These are phyloP conservation scores for Craspedostauros australis DNA, from an alignment of 108 stramenopile genomes.

Conservation along the genomic window DNA sequence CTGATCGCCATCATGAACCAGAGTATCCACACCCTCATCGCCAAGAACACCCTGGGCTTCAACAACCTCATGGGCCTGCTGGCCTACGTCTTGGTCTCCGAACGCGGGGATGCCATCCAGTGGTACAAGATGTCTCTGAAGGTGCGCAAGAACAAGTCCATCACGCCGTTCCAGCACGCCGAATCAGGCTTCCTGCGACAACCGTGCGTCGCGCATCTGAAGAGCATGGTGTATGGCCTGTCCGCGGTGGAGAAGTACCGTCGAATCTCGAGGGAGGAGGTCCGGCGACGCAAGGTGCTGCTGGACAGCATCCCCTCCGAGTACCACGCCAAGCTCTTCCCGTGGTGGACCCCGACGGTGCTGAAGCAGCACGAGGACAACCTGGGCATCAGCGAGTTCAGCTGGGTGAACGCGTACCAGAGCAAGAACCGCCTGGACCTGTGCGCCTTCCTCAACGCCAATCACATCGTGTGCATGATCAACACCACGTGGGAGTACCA, in stretches of 20 bases:
- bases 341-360: slow-evolving; percentile 7
- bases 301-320: slow-evolving; percentile 4
- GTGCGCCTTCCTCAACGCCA: slow-evolving; percentile 11
- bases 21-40: slow-evolving; percentile 11
- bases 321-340: slow-evolving; percentile 11
- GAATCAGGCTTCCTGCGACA: slow-evolving; percentile 14
- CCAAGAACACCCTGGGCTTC: slow-evolving; percentile 11
- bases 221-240: slow-evolving; percentile 7
- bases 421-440: slow-evolving; percentile 5
- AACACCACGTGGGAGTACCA: slow-evolving; percentile 18
- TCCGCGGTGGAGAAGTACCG: slow-evolving; percentile 1
- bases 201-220: slow-evolving; percentile 7
- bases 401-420: slow-evolving; percentile 5
- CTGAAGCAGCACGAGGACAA: slow-evolving; percentile 10
- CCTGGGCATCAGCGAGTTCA: slow-evolving; percentile 11
- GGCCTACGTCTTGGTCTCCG: slow-evolving; percentile 13
- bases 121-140: slow-evolving; percentile 12
- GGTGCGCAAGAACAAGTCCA: slow-evolving; percentile 12
- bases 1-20: slow-evolving; percentile 9
- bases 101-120: slow-evolving; percentile 15
- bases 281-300: slow-evolving; percentile 4
- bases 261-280: slow-evolving; percentile 4
- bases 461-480: slow-evolving; percentile 11
- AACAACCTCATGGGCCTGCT: slow-evolving; percentile 13
- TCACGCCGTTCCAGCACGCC: slow-evolving; percentile 18